phyloP scores from a whole-genome alignment of 805 yeast genomes.

The Saturnispora sanitii region DNA sequence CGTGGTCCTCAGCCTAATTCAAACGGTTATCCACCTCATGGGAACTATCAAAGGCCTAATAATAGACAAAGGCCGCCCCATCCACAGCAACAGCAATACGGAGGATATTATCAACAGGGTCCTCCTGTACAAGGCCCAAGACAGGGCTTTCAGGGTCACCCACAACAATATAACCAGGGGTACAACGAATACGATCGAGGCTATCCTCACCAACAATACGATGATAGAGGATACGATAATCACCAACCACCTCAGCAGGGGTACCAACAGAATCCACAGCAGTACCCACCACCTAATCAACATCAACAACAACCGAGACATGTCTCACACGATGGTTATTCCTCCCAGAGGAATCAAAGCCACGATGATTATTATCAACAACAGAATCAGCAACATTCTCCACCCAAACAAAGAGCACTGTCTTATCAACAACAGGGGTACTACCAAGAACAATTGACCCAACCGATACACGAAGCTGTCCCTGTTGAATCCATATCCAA shows the following conservation, averaged over 20 bases:
- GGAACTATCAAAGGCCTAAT: background rate
- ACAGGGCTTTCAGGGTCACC: too few species aligned
- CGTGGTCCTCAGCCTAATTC: background rate
- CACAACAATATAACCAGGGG: background rate
- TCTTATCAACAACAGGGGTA: conserved; percentile 1
- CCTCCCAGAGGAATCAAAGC: too few species aligned
- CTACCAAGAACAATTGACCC: background rate
- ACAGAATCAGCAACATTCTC: background rate
- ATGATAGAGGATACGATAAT: background rate
- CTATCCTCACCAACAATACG: background rate
- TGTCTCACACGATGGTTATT: conserved; percentile 8
- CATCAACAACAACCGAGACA: conserved; percentile 1
- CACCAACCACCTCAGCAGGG: background rate
- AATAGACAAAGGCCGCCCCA: background rate
- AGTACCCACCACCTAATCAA: background rate
- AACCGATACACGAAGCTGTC: background rate
- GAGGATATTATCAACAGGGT: background rate
- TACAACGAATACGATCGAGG: background rate
- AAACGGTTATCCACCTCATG: background rate
- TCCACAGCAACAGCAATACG: background rate
- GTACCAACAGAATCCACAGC: background rate
- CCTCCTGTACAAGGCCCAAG: background rate
- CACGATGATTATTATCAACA: background rate
- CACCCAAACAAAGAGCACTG: background rate
- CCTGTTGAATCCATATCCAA: background rate